Conservation (phyloP, 371 early-diverging fungal species). For the Conidiobolus incongruus region DNA sequence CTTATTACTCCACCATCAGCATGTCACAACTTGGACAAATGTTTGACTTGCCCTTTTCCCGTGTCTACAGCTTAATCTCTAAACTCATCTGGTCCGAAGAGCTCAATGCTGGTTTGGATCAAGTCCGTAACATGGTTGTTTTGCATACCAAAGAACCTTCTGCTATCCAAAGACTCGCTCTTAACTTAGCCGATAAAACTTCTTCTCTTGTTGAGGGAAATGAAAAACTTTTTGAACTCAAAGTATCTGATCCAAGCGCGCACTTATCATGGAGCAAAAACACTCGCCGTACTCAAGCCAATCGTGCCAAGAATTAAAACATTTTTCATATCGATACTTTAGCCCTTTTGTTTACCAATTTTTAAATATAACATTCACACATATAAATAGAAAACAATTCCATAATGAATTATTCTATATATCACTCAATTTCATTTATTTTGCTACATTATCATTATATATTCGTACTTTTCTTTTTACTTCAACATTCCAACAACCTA, state of each 20-base stretch:
- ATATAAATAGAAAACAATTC: no score
- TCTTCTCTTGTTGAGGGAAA: slow-evolving; percentile 69
- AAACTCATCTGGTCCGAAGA: slow-evolving; percentile 89
- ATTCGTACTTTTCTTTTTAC: no score
- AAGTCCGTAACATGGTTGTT: slow-evolving; percentile 50
- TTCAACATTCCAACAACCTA: no score
- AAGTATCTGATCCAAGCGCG: slow-evolving; percentile 8
- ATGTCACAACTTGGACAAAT: slow-evolving; percentile 55
- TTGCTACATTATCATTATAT: no score
- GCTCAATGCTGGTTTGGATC: slow-evolving; percentile 58
- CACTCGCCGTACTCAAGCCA: no score
- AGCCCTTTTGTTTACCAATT: no score
- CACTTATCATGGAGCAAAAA: neutral
- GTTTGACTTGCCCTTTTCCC: slow-evolving; percentile 53
- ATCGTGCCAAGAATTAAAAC: no score
- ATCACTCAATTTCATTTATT: no score
- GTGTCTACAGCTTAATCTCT: slow-evolving; percentile 52
- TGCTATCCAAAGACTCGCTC: slow-evolving; percentile 62
- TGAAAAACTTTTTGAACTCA: slow-evolving; percentile 61
- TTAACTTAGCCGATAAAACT: slow-evolving; percentile 76
- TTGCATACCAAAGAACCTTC: slow-evolving; percentile 65
- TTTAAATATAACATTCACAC: no score
- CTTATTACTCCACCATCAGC: slow-evolving; percentile 69
- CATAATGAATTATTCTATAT: no score
- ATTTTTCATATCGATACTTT: no score